Evolutionary conservation across 2,329 filamentous ascomycete species (phyloP).

Genomic region (Claviceps humidiphila): DNA sequence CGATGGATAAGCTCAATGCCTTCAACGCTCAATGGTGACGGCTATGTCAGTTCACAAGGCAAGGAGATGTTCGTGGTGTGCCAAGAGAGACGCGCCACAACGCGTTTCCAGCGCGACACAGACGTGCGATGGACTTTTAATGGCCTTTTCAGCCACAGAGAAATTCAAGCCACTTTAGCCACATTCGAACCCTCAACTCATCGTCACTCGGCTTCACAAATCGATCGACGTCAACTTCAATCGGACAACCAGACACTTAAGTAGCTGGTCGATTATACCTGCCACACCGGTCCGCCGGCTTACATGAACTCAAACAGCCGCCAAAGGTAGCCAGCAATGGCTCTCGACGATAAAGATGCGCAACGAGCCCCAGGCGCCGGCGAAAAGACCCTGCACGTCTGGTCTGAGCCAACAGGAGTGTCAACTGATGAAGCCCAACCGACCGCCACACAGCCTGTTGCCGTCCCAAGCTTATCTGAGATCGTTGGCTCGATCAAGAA

Average conservation of each 20-base stretch:
- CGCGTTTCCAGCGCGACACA: constrained; percentile 18
- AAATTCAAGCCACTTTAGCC: neutral
- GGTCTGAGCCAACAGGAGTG: constrained; percentile 22
- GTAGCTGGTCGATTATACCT: neutral
- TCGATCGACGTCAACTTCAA: neutral
- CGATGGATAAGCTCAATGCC: neutral
- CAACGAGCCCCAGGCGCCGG: constrained; percentile 11
- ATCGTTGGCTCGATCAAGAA: constrained; percentile 54
- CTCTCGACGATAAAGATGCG: constrained; percentile 16
- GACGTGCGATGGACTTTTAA: constrained; percentile 17
- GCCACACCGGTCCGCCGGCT: neutral
- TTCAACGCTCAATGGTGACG: neutral
- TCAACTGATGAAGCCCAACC: constrained; percentile 9
- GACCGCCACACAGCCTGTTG: constrained; percentile 8
- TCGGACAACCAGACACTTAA: neutral
- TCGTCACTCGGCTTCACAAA: no score
- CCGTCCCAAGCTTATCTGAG: constrained; percentile 34
- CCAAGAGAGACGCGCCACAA: constrained; percentile 19
- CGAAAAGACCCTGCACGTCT: constrained; percentile 23
- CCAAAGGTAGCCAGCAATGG: constrained; percentile 22
- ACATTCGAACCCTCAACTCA: neutral
- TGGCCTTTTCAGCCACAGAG: constrained; percentile 11
- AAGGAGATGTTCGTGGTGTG: neutral
- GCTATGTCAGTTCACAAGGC: neutral
- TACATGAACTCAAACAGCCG: constrained; percentile 5